Evolutionary conservation across 192 early-diverging fungal species (phyloP), one percentile per base, ranked within the genome.

Genomic region (Umbelopsis sp.): DNA sequence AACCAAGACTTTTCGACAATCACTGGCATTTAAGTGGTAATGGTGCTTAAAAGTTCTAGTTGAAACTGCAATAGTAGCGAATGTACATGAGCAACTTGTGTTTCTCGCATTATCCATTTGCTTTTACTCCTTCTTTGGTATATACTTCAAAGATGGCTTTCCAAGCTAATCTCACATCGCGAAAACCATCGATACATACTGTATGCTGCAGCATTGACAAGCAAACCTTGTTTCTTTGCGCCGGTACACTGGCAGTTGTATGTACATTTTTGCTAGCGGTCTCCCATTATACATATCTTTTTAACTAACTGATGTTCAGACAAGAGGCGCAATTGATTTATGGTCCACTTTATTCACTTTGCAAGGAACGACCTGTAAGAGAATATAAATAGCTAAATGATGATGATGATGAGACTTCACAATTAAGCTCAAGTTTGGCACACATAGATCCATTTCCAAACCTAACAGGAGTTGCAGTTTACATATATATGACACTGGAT

Each of bases 311-410:
- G 8, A 27, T 52, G 0, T 18, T 12, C 18, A 61, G 55, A n/a
- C 55, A 16, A 23, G 55, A 35, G 55, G 55, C 7, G 30, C 30
- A 35, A 18, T 61, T 30, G 33, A 61, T n/a, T 35, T 61, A 18
- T 61, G 55, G 55, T 35, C 55, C 27, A 61, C 55, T 13, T 11
- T 61, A 61, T 61, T 61, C 13, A 61, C 55, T 61, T 35, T 61
- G 33, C 55, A 61, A 61, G 55, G 55, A 16, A 1, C 35, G 15
- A 61, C 55, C 7, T 61, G 55, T 61, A 61, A 16, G 55, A 33
- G 25, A 35, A 18, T 27, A 16, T n/a, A 27, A 0, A 11, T 25
- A 27, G 52, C 23, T 27, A 13, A 12, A 25, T 27, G 25, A 3
- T 7, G 22, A 3, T 7, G 22, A 15, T 61, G 27, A 5, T 33